Evolutionary conservation across 805 yeast species (phyloP).

Genomic region (Ogataea populi-albae): DNA sequence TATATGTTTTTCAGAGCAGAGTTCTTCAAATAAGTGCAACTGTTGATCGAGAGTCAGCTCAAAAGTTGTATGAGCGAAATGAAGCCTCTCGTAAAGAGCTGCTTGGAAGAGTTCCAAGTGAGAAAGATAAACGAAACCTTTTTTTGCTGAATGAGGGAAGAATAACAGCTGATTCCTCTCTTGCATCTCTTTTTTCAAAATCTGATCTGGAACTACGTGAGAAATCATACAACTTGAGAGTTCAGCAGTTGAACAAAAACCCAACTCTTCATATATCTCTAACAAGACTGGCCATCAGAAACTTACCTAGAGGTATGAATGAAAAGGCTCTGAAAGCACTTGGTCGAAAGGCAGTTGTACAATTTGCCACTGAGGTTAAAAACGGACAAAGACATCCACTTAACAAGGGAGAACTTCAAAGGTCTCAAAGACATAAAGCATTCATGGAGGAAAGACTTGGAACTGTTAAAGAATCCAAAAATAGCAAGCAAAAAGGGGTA

Average conservation of each 20-base stretch:
- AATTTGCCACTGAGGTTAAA: conserved; percentile 87
- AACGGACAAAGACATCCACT: conserved; percentile 74
- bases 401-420: conserved; percentile 79
- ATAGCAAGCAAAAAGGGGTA: conserved; percentile 79
- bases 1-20: conserved; percentile 90
- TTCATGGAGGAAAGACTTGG: conserved; percentile 32
- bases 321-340: conserved; percentile 85
- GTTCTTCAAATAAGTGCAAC: conserved; percentile 80
- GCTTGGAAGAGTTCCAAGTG: conserved; percentile 76
- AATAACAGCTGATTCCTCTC: conserved; percentile 72
- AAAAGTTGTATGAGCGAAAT: conserved; percentile 66
- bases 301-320: conserved; percentile 88
- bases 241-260: conserved; percentile 85
- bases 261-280: conserved; percentile 90
- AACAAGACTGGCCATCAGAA: conserved; percentile 92
- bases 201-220: conserved; percentile 86
- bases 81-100: conserved; percentile 68
- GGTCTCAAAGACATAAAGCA: conserved; percentile 69
- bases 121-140: conserved; percentile 79
- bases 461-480: conserved; percentile 42
- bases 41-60: conserved; percentile 83
- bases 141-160: conserved; percentile 93
- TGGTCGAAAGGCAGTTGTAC: conserved; percentile 92
- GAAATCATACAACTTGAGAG: conserved; percentile 79
- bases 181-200: conserved; percentile 64